Conservation (phyloP, 1,139 yeast genomes). For the Yamadazyma dushanensis region DNA sequence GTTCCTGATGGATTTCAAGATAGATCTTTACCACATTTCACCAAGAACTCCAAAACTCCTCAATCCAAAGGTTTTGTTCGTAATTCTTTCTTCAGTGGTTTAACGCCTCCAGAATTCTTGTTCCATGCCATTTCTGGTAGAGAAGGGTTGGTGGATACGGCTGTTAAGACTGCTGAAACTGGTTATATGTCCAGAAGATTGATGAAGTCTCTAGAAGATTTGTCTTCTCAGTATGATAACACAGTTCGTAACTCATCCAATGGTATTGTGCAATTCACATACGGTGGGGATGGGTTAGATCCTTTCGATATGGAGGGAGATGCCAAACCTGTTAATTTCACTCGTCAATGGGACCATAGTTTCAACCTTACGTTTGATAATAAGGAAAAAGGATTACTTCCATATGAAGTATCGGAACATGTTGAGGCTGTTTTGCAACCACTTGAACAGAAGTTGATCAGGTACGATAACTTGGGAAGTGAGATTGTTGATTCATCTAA, state of each 20-base stretch:
- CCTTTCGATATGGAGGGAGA: constrained; percentile 99
- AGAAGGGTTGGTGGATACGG: constrained; percentile 99
- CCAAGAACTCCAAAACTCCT: constrained; percentile 94
- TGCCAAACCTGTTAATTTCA: constrained; percentile 92
- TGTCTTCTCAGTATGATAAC: constrained; percentile 89
- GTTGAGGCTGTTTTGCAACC: constrained; percentile 61
- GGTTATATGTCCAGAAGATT: constrained; percentile 99
- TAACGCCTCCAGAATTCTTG: constrained; percentile 93
- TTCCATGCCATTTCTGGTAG: constrained; percentile 99
- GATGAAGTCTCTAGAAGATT: constrained; percentile 97
- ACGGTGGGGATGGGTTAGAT: constrained; percentile 98
- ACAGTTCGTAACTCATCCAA: constrained; percentile 94
- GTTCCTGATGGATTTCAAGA: constrained; percentile 99
- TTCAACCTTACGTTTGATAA: constrained; percentile 65
- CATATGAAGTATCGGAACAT: constrained; percentile 63
- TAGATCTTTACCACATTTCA: constrained; percentile 95
- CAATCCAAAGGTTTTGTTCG: constrained; percentile 97
- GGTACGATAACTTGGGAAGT: constrained; percentile 77
- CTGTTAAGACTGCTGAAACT: constrained; percentile 98
- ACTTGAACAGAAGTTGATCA: constrained; percentile 54
- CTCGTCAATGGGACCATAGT: constrained; percentile 94
- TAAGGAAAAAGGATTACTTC: constrained; percentile 59
- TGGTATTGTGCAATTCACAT: constrained; percentile 95
- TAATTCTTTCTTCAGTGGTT: constrained; percentile 91
- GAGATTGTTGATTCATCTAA: constrained; percentile 40